Conservation (phyloP, 768 basidiomycete genomes). For the Phanerodontia chrysosporium region DNA sequence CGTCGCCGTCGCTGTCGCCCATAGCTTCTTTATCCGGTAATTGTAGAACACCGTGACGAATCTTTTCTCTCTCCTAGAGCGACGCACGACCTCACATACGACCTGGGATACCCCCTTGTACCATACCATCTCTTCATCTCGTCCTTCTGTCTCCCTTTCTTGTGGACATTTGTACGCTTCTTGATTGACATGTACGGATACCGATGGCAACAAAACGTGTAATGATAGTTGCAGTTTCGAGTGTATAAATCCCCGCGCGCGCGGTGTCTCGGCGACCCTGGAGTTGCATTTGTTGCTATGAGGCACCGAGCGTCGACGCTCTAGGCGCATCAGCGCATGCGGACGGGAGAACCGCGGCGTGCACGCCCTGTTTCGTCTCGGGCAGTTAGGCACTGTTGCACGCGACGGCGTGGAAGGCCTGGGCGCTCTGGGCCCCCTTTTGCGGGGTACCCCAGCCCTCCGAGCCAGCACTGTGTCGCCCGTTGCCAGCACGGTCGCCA, state of each 20-base stretch:
- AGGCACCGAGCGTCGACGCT: neutral
- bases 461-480: neutral
- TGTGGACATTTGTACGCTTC: neutral
- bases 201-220: neutral
- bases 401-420: neutral
- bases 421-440: neutral
- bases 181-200: neutral
- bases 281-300: neutral
- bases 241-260: neutral
- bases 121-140: neutral
- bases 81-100: neutral
- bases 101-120: neutral
- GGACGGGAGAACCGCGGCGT: neutral
- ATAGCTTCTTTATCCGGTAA: slow-evolving; percentile 73
- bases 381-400: neutral
- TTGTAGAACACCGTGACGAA: neutral
- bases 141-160: neutral
- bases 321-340: neutral
- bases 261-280: neutral
- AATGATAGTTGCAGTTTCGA: neutral
- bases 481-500: neutral
- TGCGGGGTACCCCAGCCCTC: neutral
- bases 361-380: neutral
- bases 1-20: slow-evolving; percentile 59
- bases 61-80: neutral